These are phyloP conservation scores for Physaria fendleri DNA, from an alignment of 345 rosid genomes.

Conservation along the genomic window DNA sequence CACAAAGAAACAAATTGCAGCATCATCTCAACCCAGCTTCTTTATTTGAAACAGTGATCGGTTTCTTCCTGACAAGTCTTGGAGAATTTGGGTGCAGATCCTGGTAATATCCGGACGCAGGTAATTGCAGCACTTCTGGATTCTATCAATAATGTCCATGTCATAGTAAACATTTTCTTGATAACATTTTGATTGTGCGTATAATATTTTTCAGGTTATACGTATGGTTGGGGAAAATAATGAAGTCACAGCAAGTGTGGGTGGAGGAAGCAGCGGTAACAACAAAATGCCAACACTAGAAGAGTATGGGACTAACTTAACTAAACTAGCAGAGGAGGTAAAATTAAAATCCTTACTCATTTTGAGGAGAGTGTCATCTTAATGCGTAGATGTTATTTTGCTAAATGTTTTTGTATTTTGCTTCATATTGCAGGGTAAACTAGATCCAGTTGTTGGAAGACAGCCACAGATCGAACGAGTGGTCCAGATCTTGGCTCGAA, in stretches of 20 bases:
- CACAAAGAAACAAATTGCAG: slow-evolving; percentile 1
- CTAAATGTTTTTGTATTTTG: not conserved
- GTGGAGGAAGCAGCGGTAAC: slow-evolving; percentile 59
- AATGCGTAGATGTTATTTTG: not conserved
- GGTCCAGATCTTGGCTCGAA: slow-evolving; percentile 87
- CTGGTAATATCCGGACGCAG: too few relatives aligned
- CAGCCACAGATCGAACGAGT: slow-evolving; percentile 95
- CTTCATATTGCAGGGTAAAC: slow-evolving; percentile 60
- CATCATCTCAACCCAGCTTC: not conserved
- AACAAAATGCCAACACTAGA: slow-evolving; percentile 98
- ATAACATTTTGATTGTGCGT: not conserved
- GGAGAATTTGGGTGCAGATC: too few relatives aligned
- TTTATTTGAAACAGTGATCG: slow-evolving; percentile 57
- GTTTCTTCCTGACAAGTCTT: slow-evolving; percentile 96
- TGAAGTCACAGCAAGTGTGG: slow-evolving; percentile 70
- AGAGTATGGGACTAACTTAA: slow-evolving; percentile 96
- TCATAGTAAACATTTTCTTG: not conserved
- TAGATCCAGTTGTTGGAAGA: slow-evolving; percentile 99
- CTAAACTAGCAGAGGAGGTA: slow-evolving; percentile 97
- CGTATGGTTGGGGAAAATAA: slow-evolving; percentile 99
- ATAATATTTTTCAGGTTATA: slow-evolving; percentile 52
- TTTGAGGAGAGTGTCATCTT: not conserved
- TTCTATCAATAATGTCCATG: not conserved
- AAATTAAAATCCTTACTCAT: not conserved
- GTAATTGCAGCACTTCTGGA: too few relatives aligned